These are phyloP conservation scores for Turnera subulata DNA, from an alignment of 345 rosid species.

Conservation along the genomic window DNA sequence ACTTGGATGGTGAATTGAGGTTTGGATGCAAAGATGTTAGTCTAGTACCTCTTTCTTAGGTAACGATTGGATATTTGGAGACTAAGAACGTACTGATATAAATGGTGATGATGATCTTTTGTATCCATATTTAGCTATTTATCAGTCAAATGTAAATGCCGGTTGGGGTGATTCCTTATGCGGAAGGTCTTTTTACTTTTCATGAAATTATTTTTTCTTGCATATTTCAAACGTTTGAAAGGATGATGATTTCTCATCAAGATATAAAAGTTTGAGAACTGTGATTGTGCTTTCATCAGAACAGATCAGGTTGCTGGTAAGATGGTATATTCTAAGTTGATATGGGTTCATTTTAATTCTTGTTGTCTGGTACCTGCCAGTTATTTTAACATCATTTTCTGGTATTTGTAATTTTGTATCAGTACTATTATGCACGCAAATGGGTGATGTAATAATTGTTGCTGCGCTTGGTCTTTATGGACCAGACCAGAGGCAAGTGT, in stretches of 20 bases:
- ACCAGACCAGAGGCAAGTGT: no score
- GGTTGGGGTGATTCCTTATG: neutral
- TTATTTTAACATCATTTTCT: no score
- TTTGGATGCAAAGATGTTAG: neutral
- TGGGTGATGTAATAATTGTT: no score
- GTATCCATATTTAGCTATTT: conserved; percentile 1
- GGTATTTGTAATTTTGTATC: no score
- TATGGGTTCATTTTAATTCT: no score
- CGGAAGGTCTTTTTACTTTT: neutral
- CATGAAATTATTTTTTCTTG: no score
- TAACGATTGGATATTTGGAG: neutral
- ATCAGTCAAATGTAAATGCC: conserved; percentile 7
- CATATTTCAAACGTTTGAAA: no score
- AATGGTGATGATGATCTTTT: neutral
- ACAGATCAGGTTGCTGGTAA: no score
- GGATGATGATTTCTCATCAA: neutral
- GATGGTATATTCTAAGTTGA: no score
- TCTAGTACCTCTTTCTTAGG: neutral
- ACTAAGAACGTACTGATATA: neutral
- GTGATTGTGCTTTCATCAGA: neutral
- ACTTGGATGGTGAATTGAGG: conserved; percentile 12
- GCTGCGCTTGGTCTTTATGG: no score
- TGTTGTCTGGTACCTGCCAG: no score
- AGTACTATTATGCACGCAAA: no score
- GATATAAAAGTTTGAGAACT: neutral